Base-by-base conservation (phyloP, 2,329 filamentous ascomycete species). In the Macrophomina pseudophaseolina region DNA sequence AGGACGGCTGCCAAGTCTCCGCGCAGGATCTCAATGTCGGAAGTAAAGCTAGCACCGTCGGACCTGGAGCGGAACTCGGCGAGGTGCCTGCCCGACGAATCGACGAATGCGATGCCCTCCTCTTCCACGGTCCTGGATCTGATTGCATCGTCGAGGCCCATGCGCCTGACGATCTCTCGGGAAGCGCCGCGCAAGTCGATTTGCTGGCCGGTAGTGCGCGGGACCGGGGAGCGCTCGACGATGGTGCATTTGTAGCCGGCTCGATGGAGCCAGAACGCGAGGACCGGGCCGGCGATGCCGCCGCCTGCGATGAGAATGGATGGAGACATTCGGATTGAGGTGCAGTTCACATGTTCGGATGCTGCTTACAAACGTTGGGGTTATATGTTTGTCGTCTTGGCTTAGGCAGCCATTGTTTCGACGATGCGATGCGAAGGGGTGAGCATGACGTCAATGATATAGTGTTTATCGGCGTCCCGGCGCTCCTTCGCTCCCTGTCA, bases 171-270 rank as follows among this genome's bases (percentile, higher is more conserved):
- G 12, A 82, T 74, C 6, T 79, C 73, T 16, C 83, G 73, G 0
- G 78, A 81, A 5, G 76, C 70, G 2, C 75, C 80, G 33, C 81
- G 80, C 3, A 84, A 77, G 68, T 84, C 82, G 48, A 84, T 72
- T 23, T 81, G 76, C 67, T 82, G 80, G 1, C 82, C 82, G 30
- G 78, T 78, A 4, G 72, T 74, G 12, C 80, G 75, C 14, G 79
- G 76, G 16, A 68, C 58, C 0, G 80, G 68, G 1, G 78, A 78
- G 18, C 80, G 79, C 66, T 84, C 82, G 16, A 84, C 70, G 44
- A 84, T 72, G 4, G 81, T 83, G 69, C 83, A 78, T 65, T 68
- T 70, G 38, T 71, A 72, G 70, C 72, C 69, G 14, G 74, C 67
- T 35, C 71, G 72, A 6, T 73, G 69, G 28, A 80, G 72, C 67